These are phyloP conservation scores for Herpetospermum pedunculosum DNA, from an alignment of 306 rosid species.

Conservation along the genomic window DNA sequence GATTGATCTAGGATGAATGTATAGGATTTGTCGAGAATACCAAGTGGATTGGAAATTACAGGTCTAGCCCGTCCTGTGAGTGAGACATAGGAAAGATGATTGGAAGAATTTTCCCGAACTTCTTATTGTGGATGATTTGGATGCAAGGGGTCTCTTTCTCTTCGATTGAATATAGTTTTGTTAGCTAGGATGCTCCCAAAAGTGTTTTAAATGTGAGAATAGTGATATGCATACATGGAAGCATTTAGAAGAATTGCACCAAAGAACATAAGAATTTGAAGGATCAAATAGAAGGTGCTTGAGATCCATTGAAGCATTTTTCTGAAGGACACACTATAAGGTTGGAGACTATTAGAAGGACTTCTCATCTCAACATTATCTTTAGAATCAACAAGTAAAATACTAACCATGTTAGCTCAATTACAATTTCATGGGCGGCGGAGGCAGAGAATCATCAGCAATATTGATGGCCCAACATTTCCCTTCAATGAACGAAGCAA, in stretches of 20 bases:
- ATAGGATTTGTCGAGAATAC: neutral
- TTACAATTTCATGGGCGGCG: too few relatives aligned
- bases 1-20: neutral
- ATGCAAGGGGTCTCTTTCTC: neutral
- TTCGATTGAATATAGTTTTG: neutral
- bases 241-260: neutral
- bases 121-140: neutral
- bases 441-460: too few relatives aligned
- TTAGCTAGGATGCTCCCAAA: neutral
- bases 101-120: neutral
- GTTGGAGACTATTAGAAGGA: neutral
- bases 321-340: neutral
- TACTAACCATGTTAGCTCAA: neutral
- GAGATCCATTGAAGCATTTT: neutral
- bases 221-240: neutral
- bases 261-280: neutral
- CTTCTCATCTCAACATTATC: neutral
- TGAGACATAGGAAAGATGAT: neutral
- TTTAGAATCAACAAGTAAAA: neutral
- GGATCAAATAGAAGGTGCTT: neutral
- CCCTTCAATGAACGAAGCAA: constrained; percentile 30
- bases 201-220: neutral
- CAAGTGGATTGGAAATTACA: neutral
- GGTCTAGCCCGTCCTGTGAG: neutral
- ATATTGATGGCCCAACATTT: constrained; percentile 38